A percentile compares a stretch with the other conserved stretches of the same genome.
These are phyloP conservation scores for Rhynchospora breviuscula DNA, from an alignment of 176 grass and related monocot genomes.

Conservation along the genomic window DNA sequence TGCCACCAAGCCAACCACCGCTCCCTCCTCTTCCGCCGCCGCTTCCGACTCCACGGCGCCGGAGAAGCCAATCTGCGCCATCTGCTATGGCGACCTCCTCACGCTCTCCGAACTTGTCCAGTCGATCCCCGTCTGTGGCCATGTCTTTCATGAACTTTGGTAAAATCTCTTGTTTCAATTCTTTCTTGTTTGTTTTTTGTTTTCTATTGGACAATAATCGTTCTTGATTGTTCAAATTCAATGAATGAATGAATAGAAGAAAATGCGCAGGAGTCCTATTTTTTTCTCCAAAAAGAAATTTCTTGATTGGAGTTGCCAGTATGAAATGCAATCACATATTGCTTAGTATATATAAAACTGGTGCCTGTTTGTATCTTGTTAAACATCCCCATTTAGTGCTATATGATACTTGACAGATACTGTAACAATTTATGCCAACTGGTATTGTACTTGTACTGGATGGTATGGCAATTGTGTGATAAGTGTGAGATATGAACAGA, in stretches of 20 bases:
- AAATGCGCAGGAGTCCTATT: too few species aligned
- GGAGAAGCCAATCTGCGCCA: conserved; percentile 78
- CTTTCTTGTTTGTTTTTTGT: too few species aligned
- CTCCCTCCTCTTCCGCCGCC: background rate
- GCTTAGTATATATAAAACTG: background rate
- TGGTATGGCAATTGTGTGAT: background rate
- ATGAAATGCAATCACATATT: background rate
- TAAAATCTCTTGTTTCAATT: conserved; percentile 4
- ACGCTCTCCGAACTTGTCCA: conserved; percentile 65
- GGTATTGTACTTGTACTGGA: background rate
- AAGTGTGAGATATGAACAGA: background rate
- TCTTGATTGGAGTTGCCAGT: background rate
- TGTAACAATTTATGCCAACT: background rate
- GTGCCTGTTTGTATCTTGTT: background rate
- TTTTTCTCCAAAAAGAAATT: background rate
- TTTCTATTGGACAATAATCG: background rate
- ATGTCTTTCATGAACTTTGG: conserved; percentile 97
- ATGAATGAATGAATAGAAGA: too few species aligned
- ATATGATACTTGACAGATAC: background rate
- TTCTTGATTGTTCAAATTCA: background rate
- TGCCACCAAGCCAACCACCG: background rate
- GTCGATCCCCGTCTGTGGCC: conserved; percentile 80
- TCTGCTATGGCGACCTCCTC: conserved; percentile 85
- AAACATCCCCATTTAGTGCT: background rate
- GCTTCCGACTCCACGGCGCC: background rate